These are phyloP conservation scores for Phylloporus sp. DNA, from an alignment of 1,284 basidiomycete genomes.

Conservation along the genomic window DNA sequence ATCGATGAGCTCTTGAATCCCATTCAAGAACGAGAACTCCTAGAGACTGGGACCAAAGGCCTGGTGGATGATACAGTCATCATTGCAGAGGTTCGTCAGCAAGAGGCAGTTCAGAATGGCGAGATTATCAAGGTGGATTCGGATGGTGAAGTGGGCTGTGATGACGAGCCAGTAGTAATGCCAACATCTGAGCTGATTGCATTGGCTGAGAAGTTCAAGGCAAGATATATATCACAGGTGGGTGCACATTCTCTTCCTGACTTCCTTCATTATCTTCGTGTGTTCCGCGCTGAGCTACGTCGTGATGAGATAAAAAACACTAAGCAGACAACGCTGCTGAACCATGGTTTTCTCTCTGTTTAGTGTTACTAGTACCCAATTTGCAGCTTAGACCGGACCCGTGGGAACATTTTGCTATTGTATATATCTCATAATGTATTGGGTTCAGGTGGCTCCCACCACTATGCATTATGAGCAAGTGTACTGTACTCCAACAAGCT, in stretches of 20 bases:
- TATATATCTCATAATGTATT: too few species aligned
- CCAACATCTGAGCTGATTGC: background rate
- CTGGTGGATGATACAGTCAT: background rate
- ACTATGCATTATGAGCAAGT: too few species aligned
- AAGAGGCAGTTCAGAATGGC: background rate
- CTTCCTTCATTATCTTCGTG: background rate
- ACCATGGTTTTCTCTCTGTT: too few species aligned
- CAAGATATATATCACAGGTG: background rate
- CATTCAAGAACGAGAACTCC: background rate
- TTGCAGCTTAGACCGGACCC: too few species aligned
- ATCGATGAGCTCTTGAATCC: too few species aligned
- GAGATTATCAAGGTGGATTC: too few species aligned
- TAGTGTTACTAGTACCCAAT: too few species aligned
- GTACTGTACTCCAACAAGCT: too few species aligned
- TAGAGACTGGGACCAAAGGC: background rate
- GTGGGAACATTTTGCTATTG: too few species aligned
- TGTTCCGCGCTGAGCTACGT: background rate
- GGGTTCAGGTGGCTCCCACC: too few species aligned
- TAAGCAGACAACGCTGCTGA: background rate
- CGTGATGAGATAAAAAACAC: background rate
- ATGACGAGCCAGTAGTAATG: background rate
- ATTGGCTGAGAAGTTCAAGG: background rate
- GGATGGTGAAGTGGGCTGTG: too few species aligned
- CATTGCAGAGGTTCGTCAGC: background rate
- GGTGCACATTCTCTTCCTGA: background rate